Evolutionary conservation across 1,284 basidiomycete species (phyloP), one percentile per base, ranked within the genome.

Genomic region (Termitomyces sp.): DNA sequence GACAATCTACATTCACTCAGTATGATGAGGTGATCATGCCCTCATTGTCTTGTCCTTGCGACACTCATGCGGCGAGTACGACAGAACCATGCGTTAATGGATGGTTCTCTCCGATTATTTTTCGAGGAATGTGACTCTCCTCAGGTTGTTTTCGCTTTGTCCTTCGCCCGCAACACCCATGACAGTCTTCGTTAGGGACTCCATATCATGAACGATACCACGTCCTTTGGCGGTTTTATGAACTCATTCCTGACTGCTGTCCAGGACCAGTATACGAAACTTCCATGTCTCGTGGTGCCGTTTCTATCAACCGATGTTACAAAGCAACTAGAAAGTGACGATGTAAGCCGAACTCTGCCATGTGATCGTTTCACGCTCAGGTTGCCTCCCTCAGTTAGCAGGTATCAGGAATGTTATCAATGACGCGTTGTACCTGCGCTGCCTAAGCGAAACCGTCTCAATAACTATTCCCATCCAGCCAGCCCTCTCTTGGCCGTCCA

Each of bases 121-220:
- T 72, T 85, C 2, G 89, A 91, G 64, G 86, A 89, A 58, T 88
- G 86, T 62, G 79, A 90, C 63, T 75, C 76, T 46, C 72, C 85
- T 7, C 88, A 91, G 77, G 87, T 86, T 54, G 35, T 40, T 14
- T 33, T 19, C 42, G 9, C 40, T 30, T 40, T 26, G 4, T 46
- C 52, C 9, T 6, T 37, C 18, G 13, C 18, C 50, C 14, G 44
- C 31, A 19, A 37, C 14, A 21, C 60, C 49, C 16, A 48, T 19
- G 44, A 39, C 43, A 13, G 3, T 31, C 16, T 39, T 48, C 52
- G 18, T 35, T 58, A 89, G 85, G 87, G 88, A 10, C 59, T 88
- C 19, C 86, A 90, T 69, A 62, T 86, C 38, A 76, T 78, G 35
- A 78, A 79, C 57, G 86, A 90, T 56, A 78, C 76, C 10, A 64